phyloP scores from a whole-genome alignment of 192 early-diverging fungal species.

The Funneliformis mosseae region DNA sequence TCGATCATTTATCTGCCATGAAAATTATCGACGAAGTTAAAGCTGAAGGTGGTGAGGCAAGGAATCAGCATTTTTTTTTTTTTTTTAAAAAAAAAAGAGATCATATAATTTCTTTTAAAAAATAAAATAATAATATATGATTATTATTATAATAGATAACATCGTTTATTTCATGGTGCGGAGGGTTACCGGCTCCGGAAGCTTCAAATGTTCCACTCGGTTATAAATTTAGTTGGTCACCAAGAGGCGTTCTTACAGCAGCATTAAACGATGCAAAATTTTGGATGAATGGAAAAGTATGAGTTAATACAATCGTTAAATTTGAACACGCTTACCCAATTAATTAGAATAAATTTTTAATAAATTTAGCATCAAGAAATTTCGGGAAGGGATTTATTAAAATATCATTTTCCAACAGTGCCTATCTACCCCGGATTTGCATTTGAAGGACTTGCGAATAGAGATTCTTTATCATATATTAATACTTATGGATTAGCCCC shows the following conservation, averaged over 20 bases:
- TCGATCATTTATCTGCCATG: conserved; percentile 97
- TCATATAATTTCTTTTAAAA: background rate
- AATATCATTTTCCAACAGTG: conserved; percentile 69
- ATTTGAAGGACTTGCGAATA: conserved; percentile 93
- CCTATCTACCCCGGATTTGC: conserved; percentile 84
- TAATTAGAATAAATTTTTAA: background rate
- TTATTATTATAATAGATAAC: conserved; percentile 35
- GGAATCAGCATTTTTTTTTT: background rate
- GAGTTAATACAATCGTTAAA: background rate
- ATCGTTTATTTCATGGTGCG: conserved; percentile 96
- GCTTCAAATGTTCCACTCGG: conserved; percentile 86
- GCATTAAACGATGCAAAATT: conserved; percentile 83
- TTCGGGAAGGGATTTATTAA: conserved; percentile 65
- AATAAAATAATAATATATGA: background rate
- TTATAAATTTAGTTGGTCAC: conserved; percentile 97
- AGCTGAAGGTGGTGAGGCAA: conserved; percentile 61
- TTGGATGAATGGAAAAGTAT: conserved; percentile 71
- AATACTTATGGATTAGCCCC: conserved; percentile 82
- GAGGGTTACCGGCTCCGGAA: conserved; percentile 93
- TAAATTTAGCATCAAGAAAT: conserved; percentile 5
- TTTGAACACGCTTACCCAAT: background rate
- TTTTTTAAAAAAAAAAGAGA: background rate
- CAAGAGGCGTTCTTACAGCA: conserved; percentile 88
- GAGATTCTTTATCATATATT: conserved; percentile 89
- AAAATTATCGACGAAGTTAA: conserved; percentile 91